Evolutionary conservation across 305 asterid species (phyloP).

Genomic region (Fraxinus paxiana): DNA sequence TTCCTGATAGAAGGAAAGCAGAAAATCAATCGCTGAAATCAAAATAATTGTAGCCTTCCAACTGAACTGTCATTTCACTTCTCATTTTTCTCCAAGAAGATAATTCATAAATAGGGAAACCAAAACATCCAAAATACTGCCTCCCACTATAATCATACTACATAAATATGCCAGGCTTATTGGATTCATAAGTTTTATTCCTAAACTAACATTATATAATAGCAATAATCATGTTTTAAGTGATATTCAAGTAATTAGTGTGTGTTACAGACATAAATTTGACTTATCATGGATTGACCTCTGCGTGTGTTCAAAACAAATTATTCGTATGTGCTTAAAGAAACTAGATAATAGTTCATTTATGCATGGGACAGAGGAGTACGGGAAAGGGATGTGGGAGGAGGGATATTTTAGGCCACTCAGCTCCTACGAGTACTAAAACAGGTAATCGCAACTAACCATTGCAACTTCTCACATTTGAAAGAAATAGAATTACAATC

Average conservation of each 20-base stretch:
- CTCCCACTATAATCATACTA: not conserved
- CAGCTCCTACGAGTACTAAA: not conserved
- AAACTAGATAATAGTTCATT: not conserved
- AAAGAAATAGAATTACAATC: not conserved
- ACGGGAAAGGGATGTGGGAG: not conserved
- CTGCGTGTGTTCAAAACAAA: not conserved
- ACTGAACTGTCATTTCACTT: not conserved
- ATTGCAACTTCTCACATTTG: not conserved
- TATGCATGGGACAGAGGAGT: not conserved
- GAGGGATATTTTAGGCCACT: not conserved
- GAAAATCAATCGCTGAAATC: slow-evolving; percentile 10
- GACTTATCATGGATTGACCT: not conserved
- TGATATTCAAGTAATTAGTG: not conserved
- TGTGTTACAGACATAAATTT: not conserved
- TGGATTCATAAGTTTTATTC: not conserved
- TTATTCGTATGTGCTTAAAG: not conserved
- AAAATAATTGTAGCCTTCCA: not conserved
- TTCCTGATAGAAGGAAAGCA: slow-evolving; percentile 44
- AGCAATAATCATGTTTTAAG: not conserved
- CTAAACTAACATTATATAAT: not conserved
- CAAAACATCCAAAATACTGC: not conserved
- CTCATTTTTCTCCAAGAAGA: not conserved
- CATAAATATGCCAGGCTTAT: not conserved
- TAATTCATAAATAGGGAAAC: not conserved
- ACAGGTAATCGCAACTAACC: not conserved